Evolutionary conservation across 257 asterid genomes (phyloP), one percentile per base, ranked within the genome.

Genomic region (Knoxia roxburghii): DNA sequence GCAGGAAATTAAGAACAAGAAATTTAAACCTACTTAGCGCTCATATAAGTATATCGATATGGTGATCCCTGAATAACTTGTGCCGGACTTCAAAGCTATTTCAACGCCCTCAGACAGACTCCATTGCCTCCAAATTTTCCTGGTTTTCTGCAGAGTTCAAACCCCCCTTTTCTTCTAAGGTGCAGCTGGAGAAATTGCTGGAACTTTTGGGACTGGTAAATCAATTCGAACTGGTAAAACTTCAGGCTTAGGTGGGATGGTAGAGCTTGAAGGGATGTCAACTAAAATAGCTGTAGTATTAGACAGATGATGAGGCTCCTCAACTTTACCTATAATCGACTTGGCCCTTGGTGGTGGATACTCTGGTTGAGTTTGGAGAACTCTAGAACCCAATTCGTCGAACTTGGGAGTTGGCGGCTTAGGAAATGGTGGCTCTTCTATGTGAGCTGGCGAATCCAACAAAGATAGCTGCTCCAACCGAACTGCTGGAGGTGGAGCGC

Each of bases 401-500:
- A 73, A 71, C 64, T 68, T 79, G 45, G 76, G 49, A 3, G 66
- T 48, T 23, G 79, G 56, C 45, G 76, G 62, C 68, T 48, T 69
- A 32, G 84, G 61, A 57, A 77, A 64, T 45, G 79, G 77, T 12
- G 82, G 78, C 69, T 81, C 84, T 72, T 79, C 87, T 51, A 72
- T 72, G 71, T 72, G 76, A 68, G 81, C 40, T 24, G 82, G 53
- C 5, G 86, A 76, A 67, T 72, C 90, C 64, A 72, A 71, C 32
- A 61, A 61, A 49, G 89, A 71, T 8, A 72, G 78, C 71, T 80
- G 83, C 58, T 86, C 86, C 78, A 79, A 76, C 57, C 75, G 83
- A 77, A 85, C 79, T 43, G 89, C 83, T 59, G 86, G 75, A 55
- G 87, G 84, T 59, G 86, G 75, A 55, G 87, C 75, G 64, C 88